Evolutionary conservation across 177 flowering plant genomes (phyloP).

Genomic region (Vitis hybrid): DNA sequence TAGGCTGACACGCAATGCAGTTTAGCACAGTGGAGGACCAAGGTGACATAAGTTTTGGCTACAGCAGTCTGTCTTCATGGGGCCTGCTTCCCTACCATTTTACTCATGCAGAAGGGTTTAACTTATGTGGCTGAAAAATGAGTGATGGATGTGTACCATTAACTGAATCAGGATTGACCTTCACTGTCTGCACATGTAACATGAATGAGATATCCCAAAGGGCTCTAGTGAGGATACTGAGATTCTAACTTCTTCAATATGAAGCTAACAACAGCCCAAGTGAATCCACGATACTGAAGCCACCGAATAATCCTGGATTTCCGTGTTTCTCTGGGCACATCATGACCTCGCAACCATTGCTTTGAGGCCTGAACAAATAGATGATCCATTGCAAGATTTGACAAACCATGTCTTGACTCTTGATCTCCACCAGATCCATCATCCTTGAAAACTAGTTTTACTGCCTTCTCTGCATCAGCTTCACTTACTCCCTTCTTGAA

Average conservation of each 20-base stretch:
- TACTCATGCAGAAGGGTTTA: not conserved
- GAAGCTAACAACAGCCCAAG: slow-evolving; percentile 56
- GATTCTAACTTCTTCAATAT: slow-evolving; percentile 71
- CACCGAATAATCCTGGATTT: slow-evolving; percentile 74
- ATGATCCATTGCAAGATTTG: slow-evolving; percentile 59
- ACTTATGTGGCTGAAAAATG: not conserved
- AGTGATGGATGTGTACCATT: slow-evolving; percentile 1
- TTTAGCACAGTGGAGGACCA: not conserved
- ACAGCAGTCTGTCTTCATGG: not conserved
- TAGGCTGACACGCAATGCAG: not conserved
- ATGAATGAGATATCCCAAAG: not conserved
- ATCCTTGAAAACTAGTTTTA: slow-evolving; percentile 62
- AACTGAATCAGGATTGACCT: not conserved
- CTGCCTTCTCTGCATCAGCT: slow-evolving; percentile 58
- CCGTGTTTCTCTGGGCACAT: slow-evolving; percentile 57
- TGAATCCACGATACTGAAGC: slow-evolving; percentile 92
- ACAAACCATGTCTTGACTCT: slow-evolving; percentile 48
- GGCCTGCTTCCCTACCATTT: not conserved
- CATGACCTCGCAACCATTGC: slow-evolving; percentile 67
- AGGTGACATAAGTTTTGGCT: not conserved
- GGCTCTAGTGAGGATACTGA: slow-evolving; percentile 31
- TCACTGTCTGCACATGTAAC: not conserved
- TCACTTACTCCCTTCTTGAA: slow-evolving; percentile 62
- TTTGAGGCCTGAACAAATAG: slow-evolving; percentile 69
- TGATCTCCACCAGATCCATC: slow-evolving; percentile 33